These are phyloP conservation scores for Lagenidium sp. DNA, from an alignment of 352 stramenopile genomes.

Conservation along the genomic window DNA sequence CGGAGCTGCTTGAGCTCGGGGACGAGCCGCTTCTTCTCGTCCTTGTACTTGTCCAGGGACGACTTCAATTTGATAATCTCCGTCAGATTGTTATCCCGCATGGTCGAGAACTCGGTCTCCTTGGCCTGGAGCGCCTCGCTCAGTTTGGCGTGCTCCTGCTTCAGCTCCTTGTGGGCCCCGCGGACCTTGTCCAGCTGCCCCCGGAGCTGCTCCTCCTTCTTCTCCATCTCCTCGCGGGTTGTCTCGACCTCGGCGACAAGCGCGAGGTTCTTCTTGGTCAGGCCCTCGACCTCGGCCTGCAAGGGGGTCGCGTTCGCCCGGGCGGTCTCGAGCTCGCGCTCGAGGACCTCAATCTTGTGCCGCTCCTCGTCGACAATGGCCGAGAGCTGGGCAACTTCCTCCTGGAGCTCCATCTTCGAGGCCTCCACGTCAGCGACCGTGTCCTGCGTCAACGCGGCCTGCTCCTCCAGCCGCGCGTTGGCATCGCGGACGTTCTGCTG, in stretches of 20 bases:
- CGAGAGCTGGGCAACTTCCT: conserved; percentile 42
- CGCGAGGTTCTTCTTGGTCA: conserved; percentile 55
- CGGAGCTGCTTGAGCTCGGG: conserved; percentile 24
- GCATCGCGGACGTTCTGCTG: conserved; percentile 26
- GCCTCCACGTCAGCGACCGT: conserved; percentile 17
- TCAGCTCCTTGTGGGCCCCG: conserved; percentile 16
- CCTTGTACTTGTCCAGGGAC: conserved; percentile 17
- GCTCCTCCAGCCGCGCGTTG: conserved; percentile 15
- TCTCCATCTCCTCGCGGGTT: conserved; percentile 36
- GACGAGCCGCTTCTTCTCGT: conserved; percentile 22
- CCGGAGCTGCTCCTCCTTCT: conserved; percentile 23
- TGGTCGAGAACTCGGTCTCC: conserved; percentile 22
- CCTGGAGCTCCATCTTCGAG: conserved; percentile 26
- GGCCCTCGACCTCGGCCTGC: conserved; percentile 40
- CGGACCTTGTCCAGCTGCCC: conserved; percentile 31
- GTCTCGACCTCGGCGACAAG: conserved; percentile 40
- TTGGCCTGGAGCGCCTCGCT: conserved; percentile 21
- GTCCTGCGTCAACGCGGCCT: not conserved
- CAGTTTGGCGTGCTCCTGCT: conserved; percentile 23
- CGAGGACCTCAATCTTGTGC: conserved; percentile 21
- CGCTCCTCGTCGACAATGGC: conserved; percentile 31
- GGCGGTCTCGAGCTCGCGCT: conserved; percentile 33
- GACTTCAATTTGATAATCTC: conserved; percentile 18
- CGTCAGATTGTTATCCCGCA: conserved; percentile 19
- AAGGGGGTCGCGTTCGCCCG: conserved; percentile 23